A percentile compares a stretch with the other conserved stretches of the same genome.
These are phyloP conservation scores for Bidens hawaiensis DNA, from an alignment of 140 eudicot genomes.

Conservation along the genomic window DNA sequence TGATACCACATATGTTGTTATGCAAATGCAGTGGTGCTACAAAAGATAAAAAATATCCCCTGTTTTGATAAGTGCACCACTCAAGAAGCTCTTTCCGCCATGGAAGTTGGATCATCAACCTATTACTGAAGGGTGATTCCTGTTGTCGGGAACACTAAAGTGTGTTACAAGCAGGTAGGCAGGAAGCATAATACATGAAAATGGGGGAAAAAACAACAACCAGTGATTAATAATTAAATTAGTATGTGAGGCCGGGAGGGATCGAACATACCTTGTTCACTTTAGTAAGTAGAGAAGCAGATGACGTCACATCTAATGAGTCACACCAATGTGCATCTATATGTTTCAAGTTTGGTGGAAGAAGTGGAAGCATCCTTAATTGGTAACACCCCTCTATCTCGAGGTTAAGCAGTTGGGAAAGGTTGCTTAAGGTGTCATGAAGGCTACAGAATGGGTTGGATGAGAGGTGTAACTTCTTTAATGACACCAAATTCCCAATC, in stretches of 20 bases:
- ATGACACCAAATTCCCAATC: slow-evolving; percentile 11
- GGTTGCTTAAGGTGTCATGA: slow-evolving; percentile 7
- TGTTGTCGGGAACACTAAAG: neutral
- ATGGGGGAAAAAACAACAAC: too few relatives aligned
- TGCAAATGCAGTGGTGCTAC: neutral
- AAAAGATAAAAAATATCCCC: neutral
- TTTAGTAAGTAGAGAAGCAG: neutral
- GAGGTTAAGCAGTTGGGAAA: neutral
- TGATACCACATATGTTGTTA: neutral
- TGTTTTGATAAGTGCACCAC: neutral
- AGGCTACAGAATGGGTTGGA: slow-evolving; percentile 14
- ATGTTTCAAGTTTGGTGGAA: neutral
- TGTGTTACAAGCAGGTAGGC: neutral
- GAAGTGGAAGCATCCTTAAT: slow-evolving; percentile 2
- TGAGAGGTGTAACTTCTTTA: neutral
- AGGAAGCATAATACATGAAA: too few relatives aligned
- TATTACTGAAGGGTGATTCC: neutral
- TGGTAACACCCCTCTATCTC: neutral
- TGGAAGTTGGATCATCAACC: neutral
- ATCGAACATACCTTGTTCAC: too few relatives aligned
- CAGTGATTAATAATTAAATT: too few relatives aligned
- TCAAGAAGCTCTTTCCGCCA: neutral
- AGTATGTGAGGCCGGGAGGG: too few relatives aligned
- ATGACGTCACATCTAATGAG: slow-evolving; percentile 1
- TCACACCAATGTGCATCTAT: neutral